Evolutionary conservation across 768 basidiomycete species (phyloP).

Genomic region (Floccularia luteovirens): DNA sequence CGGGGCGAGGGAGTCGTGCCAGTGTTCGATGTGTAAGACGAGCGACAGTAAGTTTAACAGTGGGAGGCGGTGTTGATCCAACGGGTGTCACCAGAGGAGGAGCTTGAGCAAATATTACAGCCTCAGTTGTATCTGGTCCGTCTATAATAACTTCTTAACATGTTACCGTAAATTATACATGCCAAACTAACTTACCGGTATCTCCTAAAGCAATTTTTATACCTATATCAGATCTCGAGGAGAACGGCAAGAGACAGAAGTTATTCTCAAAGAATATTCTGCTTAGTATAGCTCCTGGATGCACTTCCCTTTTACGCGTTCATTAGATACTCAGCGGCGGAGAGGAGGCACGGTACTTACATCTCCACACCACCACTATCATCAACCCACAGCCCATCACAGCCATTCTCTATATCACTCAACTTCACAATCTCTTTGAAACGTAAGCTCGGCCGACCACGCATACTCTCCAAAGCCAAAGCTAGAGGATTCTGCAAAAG

Average conservation of each 20-base stretch:
- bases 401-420: conserved; percentile 25
- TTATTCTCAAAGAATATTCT: conserved; percentile 65
- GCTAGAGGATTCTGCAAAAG: conserved; percentile 59
- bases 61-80: conserved; percentile 19
- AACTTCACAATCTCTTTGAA: conserved; percentile 48
- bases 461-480: conserved; percentile 74
- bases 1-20: conserved; percentile 40
- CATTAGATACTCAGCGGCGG: conserved; percentile 1
- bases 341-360: conserved; percentile 14
- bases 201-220: conserved; percentile 68
- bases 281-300: conserved; percentile 54
- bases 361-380: conserved; percentile 40
- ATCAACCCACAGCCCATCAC: conserved; percentile 36
- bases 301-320: conserved; percentile 47
- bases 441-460: conserved; percentile 56
- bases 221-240: conserved; percentile 39
- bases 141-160: conserved; percentile 24
- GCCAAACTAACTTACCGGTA: conserved; percentile 33
- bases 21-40: conserved; percentile 28
- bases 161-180: background rate
- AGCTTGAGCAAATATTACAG: conserved; percentile 41
- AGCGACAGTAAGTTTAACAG: conserved; percentile 45
- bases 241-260: conserved; percentile 45
- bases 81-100: too few species aligned
- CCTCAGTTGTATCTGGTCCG: conserved; percentile 63